Percentiles rank a stretch among this genome's conserved stretches.
phyloP scores from a whole-genome alignment of 2,329 filamentous ascomycete species.

The Paraconiothyrium sp. region DNA sequence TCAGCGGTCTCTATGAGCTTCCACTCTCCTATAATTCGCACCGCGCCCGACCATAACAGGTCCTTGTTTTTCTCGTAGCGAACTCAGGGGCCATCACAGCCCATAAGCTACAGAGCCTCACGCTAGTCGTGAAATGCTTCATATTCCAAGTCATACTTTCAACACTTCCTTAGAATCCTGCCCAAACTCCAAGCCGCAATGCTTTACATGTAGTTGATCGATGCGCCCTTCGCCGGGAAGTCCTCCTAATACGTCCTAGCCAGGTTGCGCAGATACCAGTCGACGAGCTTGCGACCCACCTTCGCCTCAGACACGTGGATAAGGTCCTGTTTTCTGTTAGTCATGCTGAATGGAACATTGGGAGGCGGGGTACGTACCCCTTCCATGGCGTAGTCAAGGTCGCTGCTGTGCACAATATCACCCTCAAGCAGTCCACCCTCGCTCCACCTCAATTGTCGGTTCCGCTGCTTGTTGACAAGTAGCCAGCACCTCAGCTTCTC shows the following conservation, averaged over 20 bases:
- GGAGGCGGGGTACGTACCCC: constrained; percentile 68
- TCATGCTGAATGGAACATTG: constrained; percentile 8
- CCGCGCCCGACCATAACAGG: constrained; percentile 4
- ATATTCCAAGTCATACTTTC: constrained; percentile 39
- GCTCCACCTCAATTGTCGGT: constrained; percentile 92
- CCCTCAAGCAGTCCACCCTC: constrained; percentile 91
- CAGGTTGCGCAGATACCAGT: constrained; percentile 98
- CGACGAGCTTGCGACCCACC: constrained; percentile 94
- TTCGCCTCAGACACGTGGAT: constrained; percentile 99
- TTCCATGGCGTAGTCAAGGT: constrained; percentile 97
- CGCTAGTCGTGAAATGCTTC: constrained; percentile 25
- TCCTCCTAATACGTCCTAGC: constrained; percentile 83
- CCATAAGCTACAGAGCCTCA: constrained; percentile 25
- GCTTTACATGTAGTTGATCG: constrained; percentile 35
- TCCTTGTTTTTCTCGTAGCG: constrained; percentile 6
- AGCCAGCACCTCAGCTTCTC: constrained; percentile 95
- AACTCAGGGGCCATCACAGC: constrained; percentile 18
- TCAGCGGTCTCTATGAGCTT: not conserved
- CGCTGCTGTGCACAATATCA: constrained; percentile 90
- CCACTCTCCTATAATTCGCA: constrained; percentile 4
- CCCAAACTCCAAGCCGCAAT: constrained; percentile 49
- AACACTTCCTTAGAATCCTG: constrained; percentile 36
- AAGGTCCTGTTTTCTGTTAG: constrained; percentile 71
- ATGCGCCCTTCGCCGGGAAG: constrained; percentile 7
- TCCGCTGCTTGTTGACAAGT: constrained; percentile 98